Base-by-base conservation (phyloP, 345 rosid genomes). In the Abelmoschus esculentus region DNA sequence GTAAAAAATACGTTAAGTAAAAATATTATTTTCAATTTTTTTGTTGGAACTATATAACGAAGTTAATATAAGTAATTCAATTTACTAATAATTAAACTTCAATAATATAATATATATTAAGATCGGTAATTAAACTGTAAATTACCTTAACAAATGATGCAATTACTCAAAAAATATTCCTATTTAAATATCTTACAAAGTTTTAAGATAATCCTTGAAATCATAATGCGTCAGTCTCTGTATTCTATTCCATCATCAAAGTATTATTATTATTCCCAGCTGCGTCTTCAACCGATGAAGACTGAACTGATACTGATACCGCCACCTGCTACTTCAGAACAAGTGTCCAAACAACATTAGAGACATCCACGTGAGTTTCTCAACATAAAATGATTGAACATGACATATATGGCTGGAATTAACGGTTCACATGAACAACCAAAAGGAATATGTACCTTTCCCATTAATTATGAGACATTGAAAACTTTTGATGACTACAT, bases 331-430 rank as follows among this genome's bases (percentile, higher is more conserved):
- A 18, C 34, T 54, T 68, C 34, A n/a, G n/a, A 52, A 68, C 50
- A 68, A 68, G 71, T 18, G 61, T 61, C 61, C 64, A 69, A 58
- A 46, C 12, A 60, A 53, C 61, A 72, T 34, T 26, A 72, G 57
- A 44, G 76, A 69, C 59, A 65, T 70, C 72, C 79, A 79, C 74
- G 72, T 69, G 56, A 19, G 26, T 2, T 18, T 29, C 32, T 29
- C 2, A 29, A 29, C 3, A 49, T 4, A 49, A 15, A 49, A 4
- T 49, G 13, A 49, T n/a, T 53, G 19, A 15, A 9, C 19, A 32
- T 32, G 36, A 32, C 36, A 32, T 32, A 4, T 32, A 32, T 32
- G 36, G 36, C 6, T 32, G 36, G 36, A 32, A 32, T 32, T 32
- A 32, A 32, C 36, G 36, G 15, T 46, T 46, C 52, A 46, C 52